Percentiles rank a stretch among this genome's conserved stretches.
Conservation (phyloP, 495 filamentous ascomycete species). For the Aspergillus diversus region DNA sequence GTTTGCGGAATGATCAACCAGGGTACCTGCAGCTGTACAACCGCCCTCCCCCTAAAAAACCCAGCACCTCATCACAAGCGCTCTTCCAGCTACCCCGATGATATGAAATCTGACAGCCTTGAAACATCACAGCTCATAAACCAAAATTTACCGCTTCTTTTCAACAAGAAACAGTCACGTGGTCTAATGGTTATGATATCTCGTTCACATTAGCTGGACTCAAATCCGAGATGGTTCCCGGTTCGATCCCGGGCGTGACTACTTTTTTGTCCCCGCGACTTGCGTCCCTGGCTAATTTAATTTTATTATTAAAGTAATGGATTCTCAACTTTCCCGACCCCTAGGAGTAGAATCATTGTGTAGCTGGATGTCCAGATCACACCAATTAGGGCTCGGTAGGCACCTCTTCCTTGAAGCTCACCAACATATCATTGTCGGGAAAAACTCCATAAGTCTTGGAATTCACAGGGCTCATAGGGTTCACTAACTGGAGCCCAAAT, state of each 20-base stretch:
- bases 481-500: background rate
- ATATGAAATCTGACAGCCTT: too few species aligned
- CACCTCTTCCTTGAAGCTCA: background rate
- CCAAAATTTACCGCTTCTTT: background rate
- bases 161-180: constrained; percentile 26
- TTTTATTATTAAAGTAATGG: too few species aligned
- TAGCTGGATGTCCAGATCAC: too few species aligned
- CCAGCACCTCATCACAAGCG: too few species aligned
- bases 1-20: background rate
- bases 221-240: constrained; percentile 33
- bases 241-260: constrained; percentile 38
- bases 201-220: constrained; percentile 34
- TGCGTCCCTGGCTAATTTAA: too few species aligned
- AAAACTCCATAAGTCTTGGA: background rate
- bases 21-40: background rate
- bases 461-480: background rate
- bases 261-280: background rate
- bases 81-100: too few species aligned
- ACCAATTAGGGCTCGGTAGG: too few species aligned
- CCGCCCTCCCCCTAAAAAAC: too few species aligned
- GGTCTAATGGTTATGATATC: constrained; percentile 56
- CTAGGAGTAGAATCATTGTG: too few species aligned
- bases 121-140: background rate
- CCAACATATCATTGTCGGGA: background rate
- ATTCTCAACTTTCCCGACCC: too few species aligned